Percentiles rank a stretch among this genome's conserved stretches.
These are phyloP conservation scores for Phytophthora cryptogea DNA, from an alignment of 352 stramenopile genomes.

Conservation along the genomic window DNA sequence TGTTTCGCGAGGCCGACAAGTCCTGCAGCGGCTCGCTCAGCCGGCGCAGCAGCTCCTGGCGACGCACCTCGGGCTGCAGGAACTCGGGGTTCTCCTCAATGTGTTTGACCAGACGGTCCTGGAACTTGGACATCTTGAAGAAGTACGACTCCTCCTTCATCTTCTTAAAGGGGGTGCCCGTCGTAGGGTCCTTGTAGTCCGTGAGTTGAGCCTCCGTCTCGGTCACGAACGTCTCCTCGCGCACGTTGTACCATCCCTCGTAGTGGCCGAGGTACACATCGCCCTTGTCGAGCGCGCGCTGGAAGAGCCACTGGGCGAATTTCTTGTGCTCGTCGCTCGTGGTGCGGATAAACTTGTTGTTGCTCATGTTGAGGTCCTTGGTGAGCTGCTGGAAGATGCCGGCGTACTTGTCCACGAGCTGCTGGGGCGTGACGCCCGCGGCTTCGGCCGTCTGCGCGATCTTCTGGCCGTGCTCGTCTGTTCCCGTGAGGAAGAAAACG, in stretches of 20 bases:
- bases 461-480: slow-evolving; percentile 99
- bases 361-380: slow-evolving; percentile 87
- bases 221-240: slow-evolving; percentile 99
- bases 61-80: slow-evolving; percentile 95
- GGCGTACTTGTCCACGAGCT: slow-evolving; percentile 97
- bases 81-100: slow-evolving; percentile 96
- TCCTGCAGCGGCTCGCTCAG: slow-evolving; percentile 94
- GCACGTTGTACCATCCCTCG: slow-evolving; percentile 99
- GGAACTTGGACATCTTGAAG: slow-evolving; percentile 99
- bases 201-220: slow-evolving; percentile 95
- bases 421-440: slow-evolving; percentile 90
- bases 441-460: slow-evolving; percentile 97
- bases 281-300: slow-evolving; percentile 82
- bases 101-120: slow-evolving; percentile 94
- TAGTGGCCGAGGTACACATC: slow-evolving; percentile 99
- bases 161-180: slow-evolving; percentile 94
- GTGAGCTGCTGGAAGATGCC: slow-evolving; percentile 88
- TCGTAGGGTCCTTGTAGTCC: slow-evolving; percentile 95
- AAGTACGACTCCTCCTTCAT: slow-evolving; percentile 99
- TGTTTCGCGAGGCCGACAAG: slow-evolving; percentile 97
- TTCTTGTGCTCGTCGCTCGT: slow-evolving; percentile 95
- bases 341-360: slow-evolving; percentile 95
- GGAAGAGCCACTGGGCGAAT: slow-evolving; percentile 96
- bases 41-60: slow-evolving; percentile 94
- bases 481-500: slow-evolving; percentile 88